A percentile compares a stretch with the other conserved stretches of the same genome.
Conservation (phyloP, 2,329 filamentous ascomycete genomes). For the Botrytis squamosa region DNA sequence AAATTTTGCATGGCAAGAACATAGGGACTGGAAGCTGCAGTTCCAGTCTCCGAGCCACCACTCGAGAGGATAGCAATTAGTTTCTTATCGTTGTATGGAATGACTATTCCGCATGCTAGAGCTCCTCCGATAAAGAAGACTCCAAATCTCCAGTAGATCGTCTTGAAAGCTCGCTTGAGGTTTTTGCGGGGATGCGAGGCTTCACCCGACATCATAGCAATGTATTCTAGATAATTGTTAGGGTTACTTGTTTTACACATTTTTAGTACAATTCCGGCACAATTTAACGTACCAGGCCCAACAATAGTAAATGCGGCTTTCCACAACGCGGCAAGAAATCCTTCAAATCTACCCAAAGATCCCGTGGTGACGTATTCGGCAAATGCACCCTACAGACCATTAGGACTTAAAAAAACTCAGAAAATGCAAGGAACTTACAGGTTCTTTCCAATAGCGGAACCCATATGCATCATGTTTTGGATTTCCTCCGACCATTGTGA, state of each 20-base stretch:
- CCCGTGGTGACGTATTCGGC: conserved; percentile 59
- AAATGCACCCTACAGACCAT: conserved; percentile 55
- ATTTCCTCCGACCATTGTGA: conserved; percentile 71
- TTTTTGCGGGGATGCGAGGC: conserved; percentile 61
- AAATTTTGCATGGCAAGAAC: conserved; percentile 64
- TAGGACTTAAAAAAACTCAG: not conserved
- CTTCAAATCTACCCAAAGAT: conserved; percentile 66
- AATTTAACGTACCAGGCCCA: conserved; percentile 46
- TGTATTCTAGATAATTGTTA: conserved; percentile 44
- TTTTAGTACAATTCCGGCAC: conserved; percentile 40
- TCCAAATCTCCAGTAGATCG: conserved; percentile 69
- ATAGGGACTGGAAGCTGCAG: conserved; percentile 43
- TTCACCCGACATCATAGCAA: conserved; percentile 68
- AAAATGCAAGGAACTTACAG: conserved; percentile 32
- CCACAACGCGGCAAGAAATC: conserved; percentile 56
- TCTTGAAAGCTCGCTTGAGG: conserved; percentile 69
- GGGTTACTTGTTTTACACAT: not conserved
- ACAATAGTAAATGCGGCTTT: conserved; percentile 45
- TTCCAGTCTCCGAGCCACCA: conserved; percentile 49
- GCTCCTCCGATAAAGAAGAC: conserved; percentile 70
- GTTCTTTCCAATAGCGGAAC: conserved; percentile 65
- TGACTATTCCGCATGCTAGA: conserved; percentile 63
- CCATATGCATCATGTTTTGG: conserved; percentile 67
- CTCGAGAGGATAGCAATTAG: conserved; percentile 43
- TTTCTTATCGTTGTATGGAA: conserved; percentile 61